Evolutionary conservation across 2,329 filamentous ascomycete genomes (phyloP).

Genomic region (Epicoccum nigrum): DNA sequence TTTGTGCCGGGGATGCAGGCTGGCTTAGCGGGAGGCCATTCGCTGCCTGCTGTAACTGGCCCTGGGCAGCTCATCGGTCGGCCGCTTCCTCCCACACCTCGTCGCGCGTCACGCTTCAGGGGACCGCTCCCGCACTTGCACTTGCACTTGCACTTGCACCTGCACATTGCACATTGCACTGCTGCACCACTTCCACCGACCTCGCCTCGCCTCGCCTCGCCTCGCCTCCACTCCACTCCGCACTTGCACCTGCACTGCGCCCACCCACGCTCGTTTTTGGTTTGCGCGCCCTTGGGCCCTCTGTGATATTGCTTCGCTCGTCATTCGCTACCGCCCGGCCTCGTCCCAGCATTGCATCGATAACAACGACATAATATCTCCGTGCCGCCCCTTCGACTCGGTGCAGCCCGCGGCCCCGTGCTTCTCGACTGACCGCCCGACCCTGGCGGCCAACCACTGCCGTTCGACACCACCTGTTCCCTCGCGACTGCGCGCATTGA

Average conservation of each 20-base stretch:
- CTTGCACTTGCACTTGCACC: neutral
- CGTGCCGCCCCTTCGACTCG: slow-evolving; percentile 17
- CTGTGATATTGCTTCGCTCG: neutral
- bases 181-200: too few species aligned
- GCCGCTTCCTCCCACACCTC: slow-evolving; percentile 13
- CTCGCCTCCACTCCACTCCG: slow-evolving; percentile 1
- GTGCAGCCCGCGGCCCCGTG: slow-evolving; percentile 20
- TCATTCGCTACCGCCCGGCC: slow-evolving; percentile 10
- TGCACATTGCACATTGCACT: too few species aligned
- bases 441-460: slow-evolving; percentile 2
- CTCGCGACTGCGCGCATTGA: slow-evolving; percentile 20
- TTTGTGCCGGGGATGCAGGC: slow-evolving; percentile 31
- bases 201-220: slow-evolving; percentile 1
- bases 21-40: slow-evolving; percentile 24
- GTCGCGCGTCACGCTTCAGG: slow-evolving; percentile 10
- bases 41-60: slow-evolving; percentile 12
- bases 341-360: slow-evolving; percentile 1
- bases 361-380: slow-evolving; percentile 16
- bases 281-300: slow-evolving; percentile 3
- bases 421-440: slow-evolving; percentile 19
- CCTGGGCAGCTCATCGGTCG: slow-evolving; percentile 10
- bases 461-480: slow-evolving; percentile 11
- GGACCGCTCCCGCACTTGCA: slow-evolving; percentile 2
- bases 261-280: slow-evolving; percentile 16
- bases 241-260: slow-evolving; percentile 7